phyloP scores from a whole-genome alignment of 1,139 yeast genomes.

The Nakaseomyces sp. region DNA sequence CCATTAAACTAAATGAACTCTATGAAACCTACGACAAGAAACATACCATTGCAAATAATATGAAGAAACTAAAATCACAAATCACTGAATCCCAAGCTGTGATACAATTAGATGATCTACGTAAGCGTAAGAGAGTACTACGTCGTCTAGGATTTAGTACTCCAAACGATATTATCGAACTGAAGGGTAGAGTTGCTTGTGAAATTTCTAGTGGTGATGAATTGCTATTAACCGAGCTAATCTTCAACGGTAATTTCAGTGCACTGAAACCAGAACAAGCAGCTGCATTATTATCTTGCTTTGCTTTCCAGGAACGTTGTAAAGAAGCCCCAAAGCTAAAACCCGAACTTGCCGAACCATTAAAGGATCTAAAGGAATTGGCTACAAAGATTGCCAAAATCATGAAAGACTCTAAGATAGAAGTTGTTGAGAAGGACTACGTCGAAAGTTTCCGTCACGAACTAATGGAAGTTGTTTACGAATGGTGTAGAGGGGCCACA shows the following conservation, averaged over 20 bases:
- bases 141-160: conserved; percentile 82
- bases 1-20: conserved; percentile 52
- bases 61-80: conserved; percentile 52
- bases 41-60: conserved; percentile 51
- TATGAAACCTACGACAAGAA: conserved; percentile 60
- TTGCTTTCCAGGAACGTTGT: conserved; percentile 93
- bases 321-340: conserved; percentile 79
- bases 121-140: conserved; percentile 83
- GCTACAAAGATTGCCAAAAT: conserved; percentile 85
- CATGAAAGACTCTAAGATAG: conserved; percentile 81
- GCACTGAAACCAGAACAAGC: conserved; percentile 82
- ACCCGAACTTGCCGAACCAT: conserved; percentile 84
- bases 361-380: conserved; percentile 78
- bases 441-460: conserved; percentile 85
- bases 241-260: conserved; percentile 90
- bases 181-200: conserved; percentile 94
- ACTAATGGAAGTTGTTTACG: conserved; percentile 90
- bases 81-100: conserved; percentile 82
- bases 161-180: conserved; percentile 72
- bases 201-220: conserved; percentile 96
- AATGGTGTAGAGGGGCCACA: conserved; percentile 95
- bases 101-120: conserved; percentile 86
- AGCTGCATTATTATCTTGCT: conserved; percentile 86
- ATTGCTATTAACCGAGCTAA: conserved; percentile 75
- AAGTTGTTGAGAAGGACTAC: conserved; percentile 82